Conservation (phyloP, 129 eudicot species). For the Tagetes erecta region DNA sequence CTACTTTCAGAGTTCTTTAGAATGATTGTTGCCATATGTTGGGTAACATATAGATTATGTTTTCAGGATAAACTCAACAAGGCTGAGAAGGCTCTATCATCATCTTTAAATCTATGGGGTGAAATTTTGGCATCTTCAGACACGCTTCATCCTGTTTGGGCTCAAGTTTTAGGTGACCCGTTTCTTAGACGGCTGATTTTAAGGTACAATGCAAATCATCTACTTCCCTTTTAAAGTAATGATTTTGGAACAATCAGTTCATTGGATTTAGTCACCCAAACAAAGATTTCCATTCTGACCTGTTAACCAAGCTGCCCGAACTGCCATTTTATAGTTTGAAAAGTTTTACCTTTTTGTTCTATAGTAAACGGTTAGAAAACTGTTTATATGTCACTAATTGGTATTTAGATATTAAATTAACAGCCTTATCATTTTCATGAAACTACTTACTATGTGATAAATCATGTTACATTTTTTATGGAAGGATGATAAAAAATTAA, state of each 20-base stretch:
- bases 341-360: background rate
- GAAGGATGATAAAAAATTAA: background rate
- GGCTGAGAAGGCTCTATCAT: slow-evolving; percentile 65
- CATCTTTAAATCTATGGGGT: slow-evolving; percentile 68
- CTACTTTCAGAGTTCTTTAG: slow-evolving; percentile 5
- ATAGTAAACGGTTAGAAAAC: background rate
- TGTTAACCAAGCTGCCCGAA: background rate
- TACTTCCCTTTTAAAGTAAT: background rate
- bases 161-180: slow-evolving; percentile 78
- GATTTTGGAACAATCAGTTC: background rate
- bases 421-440: background rate
- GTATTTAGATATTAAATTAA: background rate
- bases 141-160: slow-evolving; percentile 77
- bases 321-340: background rate
- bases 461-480: background rate
- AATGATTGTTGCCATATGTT: background rate
- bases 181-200: slow-evolving; percentile 80
- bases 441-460: slow-evolving; percentile 3
- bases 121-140: slow-evolving; percentile 57
- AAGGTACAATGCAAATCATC: slow-evolving; percentile 47
- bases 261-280: slow-evolving; percentile 6
- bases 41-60: background rate
- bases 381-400: background rate
- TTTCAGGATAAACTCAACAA: slow-evolving; percentile 64
- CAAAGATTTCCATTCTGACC: slow-evolving; percentile 1